These are phyloP conservation scores for Orobanche coerulescens DNA, from an alignment of 257 asterid species.

Conservation along the genomic window DNA sequence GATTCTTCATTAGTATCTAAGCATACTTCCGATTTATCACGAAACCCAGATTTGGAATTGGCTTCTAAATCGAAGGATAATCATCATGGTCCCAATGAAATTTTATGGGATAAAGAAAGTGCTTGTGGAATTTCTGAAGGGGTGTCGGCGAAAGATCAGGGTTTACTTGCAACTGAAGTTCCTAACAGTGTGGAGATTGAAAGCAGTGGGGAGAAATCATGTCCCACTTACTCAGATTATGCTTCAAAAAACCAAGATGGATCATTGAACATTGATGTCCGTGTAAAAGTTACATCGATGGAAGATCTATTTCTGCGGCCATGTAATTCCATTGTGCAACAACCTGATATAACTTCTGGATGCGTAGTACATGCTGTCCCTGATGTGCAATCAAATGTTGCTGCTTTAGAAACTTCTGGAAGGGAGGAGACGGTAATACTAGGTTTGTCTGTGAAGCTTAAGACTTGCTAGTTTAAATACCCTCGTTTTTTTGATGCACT, in stretches of 20 bases:
- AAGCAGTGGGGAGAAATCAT: constrained; percentile 22
- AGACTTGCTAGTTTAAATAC: constrained; percentile 11
- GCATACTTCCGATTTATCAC: constrained; percentile 22
- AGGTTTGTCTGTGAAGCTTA: constrained; percentile 47
- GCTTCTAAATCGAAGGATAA: constrained; percentile 25
- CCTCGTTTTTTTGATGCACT: no score
- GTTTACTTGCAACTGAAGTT: constrained; percentile 25
- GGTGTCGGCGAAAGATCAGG: constrained; percentile 21
- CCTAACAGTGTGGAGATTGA: constrained; percentile 22
- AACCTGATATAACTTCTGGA: constrained; percentile 28
- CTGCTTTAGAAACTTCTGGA: constrained; percentile 32
- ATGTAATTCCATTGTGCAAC: constrained; percentile 40
- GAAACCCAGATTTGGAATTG: constrained; percentile 22
- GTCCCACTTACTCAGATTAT: constrained; percentile 22
- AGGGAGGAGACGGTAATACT: constrained; percentile 34
- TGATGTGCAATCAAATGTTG: constrained; percentile 32
- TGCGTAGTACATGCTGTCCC: constrained; percentile 27
- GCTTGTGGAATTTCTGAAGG: constrained; percentile 30
- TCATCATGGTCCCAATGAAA: constrained; percentile 23
- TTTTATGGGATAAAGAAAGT: constrained; percentile 25
- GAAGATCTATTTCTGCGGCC: constrained; percentile 41
- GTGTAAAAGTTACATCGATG: constrained; percentile 26
- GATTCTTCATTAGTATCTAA: constrained; percentile 30
- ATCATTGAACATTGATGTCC: constrained; percentile 22
- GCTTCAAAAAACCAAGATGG: constrained; percentile 28